Conservation (phyloP, 139 green algal genomes). For the Tetraselmis chui region DNA sequence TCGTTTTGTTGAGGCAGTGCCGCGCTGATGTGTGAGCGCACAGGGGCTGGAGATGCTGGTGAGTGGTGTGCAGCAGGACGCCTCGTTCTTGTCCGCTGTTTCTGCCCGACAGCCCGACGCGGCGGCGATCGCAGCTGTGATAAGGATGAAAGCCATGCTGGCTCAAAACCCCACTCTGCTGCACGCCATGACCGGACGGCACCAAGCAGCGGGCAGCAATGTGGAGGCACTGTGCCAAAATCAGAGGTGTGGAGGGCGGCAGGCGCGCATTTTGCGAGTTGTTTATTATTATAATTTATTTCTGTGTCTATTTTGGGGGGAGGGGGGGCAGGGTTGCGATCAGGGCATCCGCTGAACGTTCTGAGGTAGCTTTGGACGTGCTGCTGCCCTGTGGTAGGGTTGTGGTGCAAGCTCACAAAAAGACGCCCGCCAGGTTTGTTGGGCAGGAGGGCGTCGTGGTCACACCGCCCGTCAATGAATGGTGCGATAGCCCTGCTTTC, state of each 20-base stretch:
- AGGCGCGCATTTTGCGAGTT: no score
- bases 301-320: no score
- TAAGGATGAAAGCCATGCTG: neutral
- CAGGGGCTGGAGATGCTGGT: neutral
- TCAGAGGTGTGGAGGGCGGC: no score
- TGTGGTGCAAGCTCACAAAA: neutral
- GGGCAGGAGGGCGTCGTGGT: neutral
- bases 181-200: neutral
- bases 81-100: neutral
- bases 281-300: no score
- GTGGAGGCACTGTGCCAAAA: neutral
- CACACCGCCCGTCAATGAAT: neutral
- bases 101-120: neutral
- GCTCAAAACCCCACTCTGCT: neutral
- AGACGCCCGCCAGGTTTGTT: neutral
- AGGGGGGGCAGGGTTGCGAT: no score
- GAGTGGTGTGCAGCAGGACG: neutral
- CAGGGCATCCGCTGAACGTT: no score
- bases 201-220: no score
- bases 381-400: no score
- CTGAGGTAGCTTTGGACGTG: no score
- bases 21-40: no score
- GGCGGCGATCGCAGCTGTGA: neutral
- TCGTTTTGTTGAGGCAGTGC: no score
- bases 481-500: no score